Percentiles rank a stretch among this genome's conserved stretches.
phyloP scores from a whole-genome alignment of 345 rosid species.

The Clausena lansium region DNA sequence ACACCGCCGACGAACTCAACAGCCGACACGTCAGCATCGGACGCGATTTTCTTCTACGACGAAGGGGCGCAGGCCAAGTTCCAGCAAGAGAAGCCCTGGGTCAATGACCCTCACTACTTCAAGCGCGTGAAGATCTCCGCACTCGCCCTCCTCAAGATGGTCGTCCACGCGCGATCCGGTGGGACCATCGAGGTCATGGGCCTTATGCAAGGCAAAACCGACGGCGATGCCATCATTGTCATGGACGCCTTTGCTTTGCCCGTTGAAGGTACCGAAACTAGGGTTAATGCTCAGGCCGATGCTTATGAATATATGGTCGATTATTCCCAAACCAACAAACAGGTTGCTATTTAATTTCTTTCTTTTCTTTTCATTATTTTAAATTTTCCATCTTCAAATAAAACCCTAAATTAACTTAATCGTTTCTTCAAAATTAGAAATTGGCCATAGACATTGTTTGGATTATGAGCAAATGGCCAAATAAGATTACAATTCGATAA shows the following conservation, averaged over 20 bases:
- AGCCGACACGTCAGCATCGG: conserved; percentile 45
- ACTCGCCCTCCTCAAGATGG: conserved; percentile 98
- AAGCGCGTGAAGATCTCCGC: conserved; percentile 97
- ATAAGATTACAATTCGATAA: background rate
- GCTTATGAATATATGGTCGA: conserved; percentile 99
- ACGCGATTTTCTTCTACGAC: conserved; percentile 81
- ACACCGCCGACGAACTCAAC: conserved; percentile 27
- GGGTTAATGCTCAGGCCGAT: conserved; percentile 99
- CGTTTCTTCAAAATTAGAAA: background rate
- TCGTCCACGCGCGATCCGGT: conserved; percentile 99
- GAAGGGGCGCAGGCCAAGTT: conserved; percentile 60
- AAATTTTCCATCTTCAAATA: background rate
- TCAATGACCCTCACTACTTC: conserved; percentile 90
- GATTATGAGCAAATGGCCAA: background rate
- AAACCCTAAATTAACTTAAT: background rate
- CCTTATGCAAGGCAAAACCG: conserved; percentile 97
- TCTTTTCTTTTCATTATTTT: background rate
- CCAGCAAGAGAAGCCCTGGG: conserved; percentile 96
- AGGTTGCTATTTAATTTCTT: conserved; percentile 37
- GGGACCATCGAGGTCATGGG: conserved; percentile 99
- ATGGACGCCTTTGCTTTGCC: conserved; percentile 99
- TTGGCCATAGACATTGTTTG: background rate
- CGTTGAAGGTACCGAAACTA: conserved; percentile 97
- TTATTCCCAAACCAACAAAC: conserved; percentile 93
- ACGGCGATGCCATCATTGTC: conserved; percentile 91